Evolutionary conservation across 2,329 filamentous ascomycete genomes (phyloP).

Genomic region (Fusarium veterinarium): DNA sequence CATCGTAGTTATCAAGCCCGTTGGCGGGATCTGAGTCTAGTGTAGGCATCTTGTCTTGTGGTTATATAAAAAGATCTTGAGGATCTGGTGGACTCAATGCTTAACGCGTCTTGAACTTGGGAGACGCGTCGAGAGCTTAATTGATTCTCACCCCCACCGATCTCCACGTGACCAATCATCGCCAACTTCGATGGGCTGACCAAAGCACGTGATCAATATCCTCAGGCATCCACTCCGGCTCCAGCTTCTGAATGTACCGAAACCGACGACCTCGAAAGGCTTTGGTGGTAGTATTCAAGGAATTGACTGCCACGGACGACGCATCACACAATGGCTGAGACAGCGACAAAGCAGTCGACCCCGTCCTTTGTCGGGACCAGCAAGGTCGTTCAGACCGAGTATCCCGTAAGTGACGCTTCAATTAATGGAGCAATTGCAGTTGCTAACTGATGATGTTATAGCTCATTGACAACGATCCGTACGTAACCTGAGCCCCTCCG

Average conservation of each 20-base stretch:
- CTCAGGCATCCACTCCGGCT: slow-evolving; percentile 47
- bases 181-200: slow-evolving; percentile 29
- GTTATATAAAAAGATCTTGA: not conserved
- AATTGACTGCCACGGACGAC: slow-evolving; percentile 46
- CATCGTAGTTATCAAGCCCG: slow-evolving; percentile 81
- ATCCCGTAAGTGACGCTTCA: slow-evolving; percentile 74
- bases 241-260: slow-evolving; percentile 42
- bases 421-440: slow-evolving; percentile 38
- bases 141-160: slow-evolving; percentile 27
- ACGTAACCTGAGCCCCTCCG: slow-evolving; percentile 51
- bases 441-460: slow-evolving; percentile 58
- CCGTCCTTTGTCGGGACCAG: slow-evolving; percentile 59
- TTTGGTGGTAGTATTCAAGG: slow-evolving; percentile 43
- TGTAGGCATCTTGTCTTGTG: slow-evolving; percentile 10
- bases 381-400: slow-evolving; percentile 84
- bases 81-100: not conserved
- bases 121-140: slow-evolving; percentile 45
- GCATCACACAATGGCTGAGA: slow-evolving; percentile 53
- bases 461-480: slow-evolving; percentile 99
- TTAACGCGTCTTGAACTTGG: slow-evolving; percentile 24
- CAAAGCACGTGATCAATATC: slow-evolving; percentile 46
- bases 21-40: slow-evolving; percentile 44
- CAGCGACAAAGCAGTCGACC: slow-evolving; percentile 51
- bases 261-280: slow-evolving; percentile 42
- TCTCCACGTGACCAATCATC: slow-evolving; percentile 31